phyloP scores from a whole-genome alignment of 306 rosid genomes.

The Prosopis cineraria region DNA sequence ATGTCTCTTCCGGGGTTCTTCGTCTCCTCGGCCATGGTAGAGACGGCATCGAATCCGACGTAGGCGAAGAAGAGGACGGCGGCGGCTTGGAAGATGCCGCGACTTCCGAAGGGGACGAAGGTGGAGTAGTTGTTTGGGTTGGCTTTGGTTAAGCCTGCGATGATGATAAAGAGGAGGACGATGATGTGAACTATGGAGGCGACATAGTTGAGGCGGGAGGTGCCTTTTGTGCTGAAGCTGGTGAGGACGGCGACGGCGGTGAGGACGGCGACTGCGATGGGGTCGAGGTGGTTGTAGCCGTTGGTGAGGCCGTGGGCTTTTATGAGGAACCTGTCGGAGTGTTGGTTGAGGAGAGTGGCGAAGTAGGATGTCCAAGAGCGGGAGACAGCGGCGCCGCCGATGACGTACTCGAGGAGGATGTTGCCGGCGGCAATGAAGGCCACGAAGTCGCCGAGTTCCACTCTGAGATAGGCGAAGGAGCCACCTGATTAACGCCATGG shows the following conservation, averaged over 20 bases:
- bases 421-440: slow-evolving; percentile 84
- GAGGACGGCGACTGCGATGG: slow-evolving; percentile 53
- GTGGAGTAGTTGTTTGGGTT: slow-evolving; percentile 40
- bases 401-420: slow-evolving; percentile 70
- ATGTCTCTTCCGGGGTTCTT: slow-evolving; percentile 69
- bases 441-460: slow-evolving; percentile 79
- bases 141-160: slow-evolving; percentile 68
- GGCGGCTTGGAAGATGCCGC: slow-evolving; percentile 61
- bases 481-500: slow-evolving; percentile 52
- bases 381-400: slow-evolving; percentile 71
- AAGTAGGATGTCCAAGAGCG: slow-evolving; percentile 93
- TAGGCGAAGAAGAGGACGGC: slow-evolving; percentile 77
- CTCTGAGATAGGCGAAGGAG: slow-evolving; percentile 82
- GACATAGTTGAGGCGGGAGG: slow-evolving; percentile 69
- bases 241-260: slow-evolving; percentile 38
- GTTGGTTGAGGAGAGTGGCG: slow-evolving; percentile 72
- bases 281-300: slow-evolving; percentile 52
- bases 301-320: slow-evolving; percentile 13
- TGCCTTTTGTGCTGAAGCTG: slow-evolving; percentile 60
- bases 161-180: slow-evolving; percentile 61
- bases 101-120: slow-evolving; percentile 39
- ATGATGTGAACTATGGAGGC: slow-evolving; percentile 59
- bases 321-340: slow-evolving; percentile 60
- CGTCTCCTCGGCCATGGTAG: slow-evolving; percentile 81
- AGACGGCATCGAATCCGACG: slow-evolving; percentile 68